Evolutionary conservation across 768 basidiomycete genomes (phyloP), one percentile per base, ranked within the genome.

Genomic region (Psilocybe cubensis): DNA sequence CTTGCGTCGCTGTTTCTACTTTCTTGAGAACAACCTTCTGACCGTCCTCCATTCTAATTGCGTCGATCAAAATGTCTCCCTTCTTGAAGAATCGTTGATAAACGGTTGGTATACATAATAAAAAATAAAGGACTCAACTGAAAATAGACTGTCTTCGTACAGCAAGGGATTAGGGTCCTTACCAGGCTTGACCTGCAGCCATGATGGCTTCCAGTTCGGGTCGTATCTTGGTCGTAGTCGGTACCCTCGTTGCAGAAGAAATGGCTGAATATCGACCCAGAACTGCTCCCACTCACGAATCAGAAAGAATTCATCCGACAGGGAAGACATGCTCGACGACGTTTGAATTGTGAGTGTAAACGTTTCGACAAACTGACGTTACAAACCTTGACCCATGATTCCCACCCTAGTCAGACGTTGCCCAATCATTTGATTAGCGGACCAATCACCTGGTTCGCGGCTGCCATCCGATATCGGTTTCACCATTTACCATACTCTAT

Each of bases 151-250:
- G 21, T 49, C 47, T 21, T 49, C 47, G 18, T 7, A 49, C 12
- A 20, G 21, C 4, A 31, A 1, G 17, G 29, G 27, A 8, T 14
- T 7, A 17, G 47, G 47, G 14, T 25, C 17, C 10, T 40, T 40
- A 14, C 46, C 29, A 8, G 46, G 46, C 8, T 12, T 1, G 1
- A 17, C 33, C 23, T 18, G 24, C 8, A 54, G 23, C 52, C 52
- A 44, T 9, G 52, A 44, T 7, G 52, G 52, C 12, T 18, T 24
- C 52, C 52, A 54, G 24, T 44, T 3, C 3, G 52, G 52, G 9
- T 29, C 41, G n/a, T 54, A 54, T 44, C 52, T 24, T 14, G 41
- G 52, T 11, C 52, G 52, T 1, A 54, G 52, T 28, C 41, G 52
- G 21, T 54, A 54, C 17, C 52, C 52, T 28, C 41, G 41, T 2